Evolutionary conservation across 2,329 filamentous ascomycete species (phyloP), one percentile per base, ranked within the genome.

Genomic region (Colletotrichum tanaceti): DNA sequence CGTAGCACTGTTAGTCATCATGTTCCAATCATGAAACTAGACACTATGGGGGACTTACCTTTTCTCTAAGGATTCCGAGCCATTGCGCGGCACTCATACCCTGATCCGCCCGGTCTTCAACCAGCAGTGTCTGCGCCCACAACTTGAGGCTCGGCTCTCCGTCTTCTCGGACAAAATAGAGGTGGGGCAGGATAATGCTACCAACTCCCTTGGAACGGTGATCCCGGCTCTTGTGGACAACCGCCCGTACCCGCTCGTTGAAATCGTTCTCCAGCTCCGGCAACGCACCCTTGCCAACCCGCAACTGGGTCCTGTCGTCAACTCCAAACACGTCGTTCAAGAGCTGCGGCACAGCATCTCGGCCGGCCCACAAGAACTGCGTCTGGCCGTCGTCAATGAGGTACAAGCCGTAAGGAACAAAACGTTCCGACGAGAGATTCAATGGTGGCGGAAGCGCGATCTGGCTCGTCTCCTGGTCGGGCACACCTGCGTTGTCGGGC

Each of bases 371-470:
- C 55, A 99, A 82, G 86, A 99, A 99, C 78, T 99, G 96, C 6
- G 93, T 98, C 80, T 98, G 95, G 3, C 94, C 94, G 76, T 99
- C 96, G 75, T 99, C 96, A 74, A 99, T 96, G 66, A 99, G 87
- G 80, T 99, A 99, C 20, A 99, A 84, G 35, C 96, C 96, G 76
- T 97, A 97, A 0, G 94, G 88, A 4, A 93, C 93, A 58, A 99
- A 87, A 54, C 92, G 89, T 79, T 95, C 93, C 1, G 94, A 97
- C 3, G 93, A 94, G 66, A 98, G 86, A 79, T 98, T 98, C 75
- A 93, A 76, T 0, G 93, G 86, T 5, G 93, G 93, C 28, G 96
- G 96, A 63, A 99, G 89, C 58, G 93, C 86, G 71, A 97, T 98
- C 75, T 97, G 93, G 74, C 93, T 94, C 2, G 93, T 97, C 76